Evolutionary conservation across 2,329 filamentous ascomycete species (phyloP), one percentile per base, ranked within the genome.

Genomic region (Penicillium sclerotiorum): DNA sequence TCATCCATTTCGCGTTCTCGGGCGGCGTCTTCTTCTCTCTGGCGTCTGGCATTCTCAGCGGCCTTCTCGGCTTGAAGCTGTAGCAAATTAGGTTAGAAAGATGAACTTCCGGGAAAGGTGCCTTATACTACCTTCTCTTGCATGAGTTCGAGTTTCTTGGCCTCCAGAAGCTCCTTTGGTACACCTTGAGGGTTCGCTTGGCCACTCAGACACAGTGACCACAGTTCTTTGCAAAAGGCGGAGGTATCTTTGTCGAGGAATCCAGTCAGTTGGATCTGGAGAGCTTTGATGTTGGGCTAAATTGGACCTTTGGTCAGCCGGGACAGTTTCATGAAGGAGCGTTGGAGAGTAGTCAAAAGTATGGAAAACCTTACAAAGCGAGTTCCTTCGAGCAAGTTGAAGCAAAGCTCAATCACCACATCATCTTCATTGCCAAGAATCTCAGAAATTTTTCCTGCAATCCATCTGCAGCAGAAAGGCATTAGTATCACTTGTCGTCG

Each of bases 381-480:
- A 17, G 84, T 76, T 40, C 86, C 86, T 68, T 97, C 92, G 23
- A 88, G 70, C 38, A 86, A 69, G 50, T 84, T 84, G 73, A 83
- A 86, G 61, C 82, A 82, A 38, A 96, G 84, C 73, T 96, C 92
- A 58, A 94, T 94, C 3, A 97, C 88, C 42, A 99, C 90, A 67
- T 99, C 94, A 68, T 99, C 94, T 63, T 99, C 94, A 60, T 83
- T 89, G n/a, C 89, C 89, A 35, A 97, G 77, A 40, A 97, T 93
- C 49, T 90, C 87, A 20, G 87, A 89, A 49, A 99, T 90, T 70
- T 87, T 89, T 63, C 86, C 84, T 4, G 90, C 88, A 69, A 97
- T 96, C 94, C 94, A 99, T 78, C 91, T 96, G 60, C 42, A 37
- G 5, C 36, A 13, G 39, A 23, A n/a, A 18, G 38, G 56, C 28